phyloP scores from a whole-genome alignment of 352 stramenopile species.

The Plasmopara viticola region DNA sequence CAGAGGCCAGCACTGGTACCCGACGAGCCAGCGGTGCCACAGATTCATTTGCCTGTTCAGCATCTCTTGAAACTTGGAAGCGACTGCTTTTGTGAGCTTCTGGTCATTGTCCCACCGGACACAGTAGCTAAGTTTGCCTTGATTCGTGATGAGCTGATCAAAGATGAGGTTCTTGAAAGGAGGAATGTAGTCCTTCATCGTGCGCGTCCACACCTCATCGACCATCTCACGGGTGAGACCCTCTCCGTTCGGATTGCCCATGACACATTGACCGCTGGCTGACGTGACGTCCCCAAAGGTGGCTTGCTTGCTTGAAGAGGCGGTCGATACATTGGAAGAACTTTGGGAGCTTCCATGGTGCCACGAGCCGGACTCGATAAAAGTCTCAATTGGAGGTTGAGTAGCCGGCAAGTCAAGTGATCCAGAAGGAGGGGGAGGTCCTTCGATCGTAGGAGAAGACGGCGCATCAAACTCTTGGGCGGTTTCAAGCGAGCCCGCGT shows the following conservation, averaged over 20 bases:
- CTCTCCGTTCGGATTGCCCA: conserved; percentile 1
- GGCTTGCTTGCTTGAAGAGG: neutral
- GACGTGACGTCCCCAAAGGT: conserved; percentile 5
- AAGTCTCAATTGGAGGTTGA: neutral
- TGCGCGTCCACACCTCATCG: conserved; percentile 6
- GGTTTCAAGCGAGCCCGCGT: neutral
- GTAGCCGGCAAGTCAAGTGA: no score
- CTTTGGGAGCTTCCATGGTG: neutral
- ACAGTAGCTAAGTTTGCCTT: conserved; percentile 1
- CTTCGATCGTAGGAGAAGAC: neutral
- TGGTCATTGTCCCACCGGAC: conserved; percentile 8
- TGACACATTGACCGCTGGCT: neutral
- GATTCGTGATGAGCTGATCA: conserved; percentile 9
- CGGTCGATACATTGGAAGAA: neutral
- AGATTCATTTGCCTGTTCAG: conserved; percentile 3
- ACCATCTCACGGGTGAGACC: neutral
- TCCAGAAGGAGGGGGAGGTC: neutral
- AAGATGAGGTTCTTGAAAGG: conserved; percentile 10
- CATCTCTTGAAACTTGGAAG: conserved; percentile 11
- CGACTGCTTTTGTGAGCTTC: conserved; percentile 3
- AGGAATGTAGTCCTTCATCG: conserved; percentile 3
- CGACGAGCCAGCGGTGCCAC: conserved; percentile 6
- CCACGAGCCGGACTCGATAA: neutral
- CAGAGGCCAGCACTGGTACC: conserved; percentile 9
- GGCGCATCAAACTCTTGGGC: neutral